Conservation (phyloP, 1,284 basidiomycete species). For the Leccinum glutinopallens region DNA sequence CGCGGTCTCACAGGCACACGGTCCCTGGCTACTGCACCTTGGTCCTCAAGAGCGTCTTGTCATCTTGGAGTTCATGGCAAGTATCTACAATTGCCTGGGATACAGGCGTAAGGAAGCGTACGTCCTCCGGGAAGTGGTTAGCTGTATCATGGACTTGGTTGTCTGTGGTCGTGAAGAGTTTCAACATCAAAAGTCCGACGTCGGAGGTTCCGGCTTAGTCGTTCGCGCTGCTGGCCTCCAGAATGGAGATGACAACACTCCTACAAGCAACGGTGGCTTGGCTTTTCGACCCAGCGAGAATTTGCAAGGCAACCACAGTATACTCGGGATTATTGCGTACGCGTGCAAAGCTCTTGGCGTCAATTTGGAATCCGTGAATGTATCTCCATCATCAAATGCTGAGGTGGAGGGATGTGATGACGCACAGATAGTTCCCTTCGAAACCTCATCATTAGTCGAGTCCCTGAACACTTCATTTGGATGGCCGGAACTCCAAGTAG, state of each 20-base stretch:
- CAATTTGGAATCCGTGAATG: conserved; percentile 65
- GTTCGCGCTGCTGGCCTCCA: conserved; percentile 35
- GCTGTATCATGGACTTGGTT: conserved; percentile 77
- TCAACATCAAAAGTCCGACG: conserved; percentile 39
- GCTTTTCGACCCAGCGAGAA: conserved; percentile 73
- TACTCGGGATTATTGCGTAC: conserved; percentile 73
- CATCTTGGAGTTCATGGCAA: conserved; percentile 69
- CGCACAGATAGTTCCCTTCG: conserved; percentile 31
- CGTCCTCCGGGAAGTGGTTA: conserved; percentile 81
- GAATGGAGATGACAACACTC: conserved; percentile 36
- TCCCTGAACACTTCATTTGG: conserved; percentile 64
- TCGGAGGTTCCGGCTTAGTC: conserved; percentile 49
- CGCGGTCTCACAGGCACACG: conserved; percentile 70
- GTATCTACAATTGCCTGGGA: conserved; percentile 76
- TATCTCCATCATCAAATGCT: conserved; percentile 40
- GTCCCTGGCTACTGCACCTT: conserved; percentile 84
- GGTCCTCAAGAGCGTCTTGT: conserved; percentile 74
- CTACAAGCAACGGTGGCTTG: conserved; percentile 50
- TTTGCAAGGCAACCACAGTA: conserved; percentile 75
- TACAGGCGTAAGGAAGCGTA: conserved; percentile 86
- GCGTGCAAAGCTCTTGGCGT: conserved; percentile 80
- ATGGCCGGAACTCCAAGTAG: conserved; percentile 93
- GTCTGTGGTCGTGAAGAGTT: conserved; percentile 73
- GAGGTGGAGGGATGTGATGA: conserved; percentile 11
- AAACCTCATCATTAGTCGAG: conserved; percentile 26